These are phyloP conservation scores for Paramecium sonneborni DNA, from an alignment of 73 alveolate species.

Conservation along the genomic window DNA sequence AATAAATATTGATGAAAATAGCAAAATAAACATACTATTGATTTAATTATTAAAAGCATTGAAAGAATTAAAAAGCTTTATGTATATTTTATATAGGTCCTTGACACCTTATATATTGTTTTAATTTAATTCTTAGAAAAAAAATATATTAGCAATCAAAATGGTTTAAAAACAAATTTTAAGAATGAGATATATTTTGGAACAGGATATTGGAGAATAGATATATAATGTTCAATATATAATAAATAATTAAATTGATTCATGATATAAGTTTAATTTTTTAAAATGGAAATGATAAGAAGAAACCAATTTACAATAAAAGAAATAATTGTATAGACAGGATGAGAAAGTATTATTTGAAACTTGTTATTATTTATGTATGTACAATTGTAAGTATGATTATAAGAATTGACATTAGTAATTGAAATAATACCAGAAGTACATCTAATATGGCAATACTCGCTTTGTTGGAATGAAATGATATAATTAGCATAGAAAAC, in stretches of 20 bases:
- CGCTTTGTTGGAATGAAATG: background rate
- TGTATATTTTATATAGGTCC: conserved; percentile 38
- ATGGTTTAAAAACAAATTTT: background rate
- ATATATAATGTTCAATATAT: background rate
- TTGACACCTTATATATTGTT: too few species aligned
- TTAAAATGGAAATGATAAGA: too few species aligned
- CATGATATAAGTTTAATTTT: conserved; percentile 39
- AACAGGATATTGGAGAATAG: background rate
- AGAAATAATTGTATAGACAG: too few species aligned
- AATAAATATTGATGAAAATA: background rate
- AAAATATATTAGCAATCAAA: background rate
- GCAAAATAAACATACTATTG: conserved; percentile 35
- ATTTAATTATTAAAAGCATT: background rate
- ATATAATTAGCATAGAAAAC: background rate
- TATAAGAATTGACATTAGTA: background rate
- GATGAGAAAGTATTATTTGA: conserved; percentile 3
- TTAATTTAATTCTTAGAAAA: too few species aligned
- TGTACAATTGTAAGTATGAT: background rate
- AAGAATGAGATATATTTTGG: background rate
- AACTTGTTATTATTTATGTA: conserved; percentile 28
- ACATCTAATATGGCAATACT: background rate
- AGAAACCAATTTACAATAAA: too few species aligned
- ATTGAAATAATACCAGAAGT: conserved; percentile 32
- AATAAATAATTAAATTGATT: background rate
- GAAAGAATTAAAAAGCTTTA: background rate